phyloP scores from a whole-genome alignment of 257 asterid species.

The Ballota nigra region DNA sequence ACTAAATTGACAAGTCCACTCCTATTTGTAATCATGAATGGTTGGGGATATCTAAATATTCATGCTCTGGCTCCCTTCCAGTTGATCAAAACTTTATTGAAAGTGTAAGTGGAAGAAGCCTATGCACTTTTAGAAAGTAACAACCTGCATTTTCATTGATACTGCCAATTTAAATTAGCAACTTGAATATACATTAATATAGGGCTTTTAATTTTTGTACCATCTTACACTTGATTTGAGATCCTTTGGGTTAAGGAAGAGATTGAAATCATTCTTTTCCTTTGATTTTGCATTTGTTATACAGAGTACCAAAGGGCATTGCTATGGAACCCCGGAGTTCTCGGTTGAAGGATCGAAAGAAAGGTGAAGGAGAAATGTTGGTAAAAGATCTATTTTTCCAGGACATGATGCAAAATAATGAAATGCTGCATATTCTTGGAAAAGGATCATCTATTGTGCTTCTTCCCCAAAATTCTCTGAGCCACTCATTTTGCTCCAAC shows the following conservation, averaged over 20 bases:
- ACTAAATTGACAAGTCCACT: not conserved
- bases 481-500: constrained; percentile 32
- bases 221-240: constrained; percentile 13
- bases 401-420: constrained; percentile 73
- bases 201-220: not conserved
- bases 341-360: constrained; percentile 81
- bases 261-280: not conserved
- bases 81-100: not conserved
- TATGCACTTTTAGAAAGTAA: not conserved
- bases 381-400: constrained; percentile 76
- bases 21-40: not conserved
- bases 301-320: constrained; percentile 63
- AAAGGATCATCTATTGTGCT: constrained; percentile 75
- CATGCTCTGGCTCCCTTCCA: not conserved
- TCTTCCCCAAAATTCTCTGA: constrained; percentile 62
- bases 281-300: constrained; percentile 19
- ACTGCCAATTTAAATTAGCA: not conserved
- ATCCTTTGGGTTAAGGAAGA: constrained; percentile 13
- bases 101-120: constrained; percentile 7
- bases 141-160: not conserved
- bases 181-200: not conserved
- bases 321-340: constrained; percentile 81
- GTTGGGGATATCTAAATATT: not conserved
- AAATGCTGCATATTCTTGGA: constrained; percentile 66
- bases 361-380: constrained; percentile 81